Percentiles rank a stretch among this genome's conserved stretches.
phyloP scores from a whole-genome alignment of 2,329 filamentous ascomycete genomes.

The Delphinella strobiligena region DNA sequence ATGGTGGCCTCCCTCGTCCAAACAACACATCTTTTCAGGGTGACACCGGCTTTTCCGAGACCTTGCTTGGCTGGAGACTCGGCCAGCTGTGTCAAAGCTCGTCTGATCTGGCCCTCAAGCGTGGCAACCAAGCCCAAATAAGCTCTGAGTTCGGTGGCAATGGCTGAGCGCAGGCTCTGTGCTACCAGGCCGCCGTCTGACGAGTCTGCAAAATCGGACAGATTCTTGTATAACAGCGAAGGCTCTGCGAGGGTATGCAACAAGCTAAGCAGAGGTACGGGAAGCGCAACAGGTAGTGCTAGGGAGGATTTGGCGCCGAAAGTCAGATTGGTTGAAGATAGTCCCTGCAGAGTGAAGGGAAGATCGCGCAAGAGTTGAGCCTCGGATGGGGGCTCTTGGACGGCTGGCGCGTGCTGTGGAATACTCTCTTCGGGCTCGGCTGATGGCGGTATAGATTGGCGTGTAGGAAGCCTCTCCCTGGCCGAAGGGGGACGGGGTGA shows the following conservation, averaged over 20 bases:
- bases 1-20: slow-evolving; percentile 98
- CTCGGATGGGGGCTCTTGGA: slow-evolving; percentile 22
- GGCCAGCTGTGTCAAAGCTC: slow-evolving; percentile 64
- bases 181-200: slow-evolving; percentile 74
- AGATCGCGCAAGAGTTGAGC: slow-evolving; percentile 50
- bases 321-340: slow-evolving; percentile 73
- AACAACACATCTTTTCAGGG: slow-evolving; percentile 85
- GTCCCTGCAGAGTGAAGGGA: slow-evolving; percentile 83
- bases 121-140: slow-evolving; percentile 88
- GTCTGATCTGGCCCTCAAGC: slow-evolving; percentile 79
- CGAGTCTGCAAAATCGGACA: slow-evolving; percentile 72
- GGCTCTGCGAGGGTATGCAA: slow-evolving; percentile 86
- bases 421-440: no score
- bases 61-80: slow-evolving; percentile 49
- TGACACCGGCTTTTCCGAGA: slow-evolving; percentile 79
- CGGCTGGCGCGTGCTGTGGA: no score
- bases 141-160: slow-evolving; percentile 71
- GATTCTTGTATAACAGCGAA: slow-evolving; percentile 73
- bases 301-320: slow-evolving; percentile 60
- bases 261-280: slow-evolving; percentile 73
- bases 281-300: slow-evolving; percentile 65
- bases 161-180: slow-evolving; percentile 81
- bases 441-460: no score
- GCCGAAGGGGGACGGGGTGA: slow-evolving; percentile 13
- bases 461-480: slow-evolving; percentile 7